phyloP scores from a whole-genome alignment of 805 yeast species.

The Starmerella floris region DNA sequence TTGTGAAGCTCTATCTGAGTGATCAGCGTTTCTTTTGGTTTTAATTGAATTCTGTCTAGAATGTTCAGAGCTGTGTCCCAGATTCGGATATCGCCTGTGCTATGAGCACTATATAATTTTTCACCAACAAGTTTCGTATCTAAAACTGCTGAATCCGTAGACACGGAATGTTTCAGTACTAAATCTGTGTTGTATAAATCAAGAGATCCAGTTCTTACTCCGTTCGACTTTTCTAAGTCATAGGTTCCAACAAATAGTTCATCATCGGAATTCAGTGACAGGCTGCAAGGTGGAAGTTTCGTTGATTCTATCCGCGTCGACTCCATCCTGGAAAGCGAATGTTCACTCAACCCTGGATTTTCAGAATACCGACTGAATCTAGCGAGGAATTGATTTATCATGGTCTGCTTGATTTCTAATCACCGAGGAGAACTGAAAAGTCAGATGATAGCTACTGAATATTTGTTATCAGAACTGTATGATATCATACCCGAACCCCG shows the following conservation, averaged over 20 bases:
- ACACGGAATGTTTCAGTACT: constrained; percentile 13
- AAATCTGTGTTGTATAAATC: constrained; percentile 31
- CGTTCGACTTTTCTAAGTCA: constrained; percentile 46
- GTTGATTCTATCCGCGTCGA: constrained; percentile 29
- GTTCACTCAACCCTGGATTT: too few species aligned
- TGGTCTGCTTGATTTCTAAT: too few species aligned
- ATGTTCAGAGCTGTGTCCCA: constrained; percentile 38
- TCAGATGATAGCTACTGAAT: too few species aligned
- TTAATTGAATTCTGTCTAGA: constrained; percentile 28
- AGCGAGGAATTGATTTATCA: too few species aligned
- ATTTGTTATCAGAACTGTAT: too few species aligned
- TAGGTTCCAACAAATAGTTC: constrained; percentile 64
- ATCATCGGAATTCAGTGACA: constrained; percentile 43
- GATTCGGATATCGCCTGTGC: constrained; percentile 57
- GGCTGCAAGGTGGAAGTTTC: constrained; percentile 69
- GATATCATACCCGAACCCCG: too few species aligned
- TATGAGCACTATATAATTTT: constrained; percentile 42
- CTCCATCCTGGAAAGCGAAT: too few species aligned
- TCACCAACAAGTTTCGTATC: constrained; percentile 53
- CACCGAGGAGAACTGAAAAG: too few species aligned
- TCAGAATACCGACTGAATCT: too few species aligned
- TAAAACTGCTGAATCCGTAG: constrained; percentile 39
- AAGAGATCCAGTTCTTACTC: constrained; percentile 50
- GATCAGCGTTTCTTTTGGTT: constrained; percentile 48
- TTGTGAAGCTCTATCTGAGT: constrained; percentile 33